Base-by-base conservation (phyloP, 2,329 filamentous ascomycete species). In the Lanzia echinophila region DNA sequence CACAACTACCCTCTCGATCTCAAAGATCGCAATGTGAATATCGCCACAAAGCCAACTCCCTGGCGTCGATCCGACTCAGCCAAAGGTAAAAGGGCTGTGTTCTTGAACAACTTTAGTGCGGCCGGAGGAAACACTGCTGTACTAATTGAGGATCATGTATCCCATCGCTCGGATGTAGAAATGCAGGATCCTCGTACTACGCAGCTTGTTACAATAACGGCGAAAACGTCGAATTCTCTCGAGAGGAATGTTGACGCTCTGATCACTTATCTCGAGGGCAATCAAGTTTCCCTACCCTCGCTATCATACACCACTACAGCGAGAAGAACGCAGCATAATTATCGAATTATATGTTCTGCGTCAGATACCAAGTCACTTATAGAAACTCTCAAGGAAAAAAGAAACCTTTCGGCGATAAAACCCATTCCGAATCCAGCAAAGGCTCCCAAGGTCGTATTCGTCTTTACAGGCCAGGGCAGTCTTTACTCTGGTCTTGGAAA, bases 321-420 rank as follows among this genome's bases (percentile, higher is more conserved):
- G 11, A 77, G 84, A 22, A 77, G 78, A 44, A 77, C 81, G 10
- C 83, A 85, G 58, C 77, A 83, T 67, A 72, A 76, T 61, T 79
- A 76, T 70, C 74, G 81, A 20, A 72, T 81, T 65, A 75, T 20
- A 3, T 17, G 17, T n/a, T 33, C 34, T 22, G 47, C 38, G 11
- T 34, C 47, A n/a, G 12, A 50, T 6, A 20, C 38, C 20, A 2
- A 7, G 6, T 19, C 38, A 7, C 38, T 50, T n/a, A 36, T 42
- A 12, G 17, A 17, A n/a, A 15, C 36, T 5, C 47, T 24, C 15
- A 49, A 17, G 13, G 22, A 36, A 13, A 41, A 19, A 19, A 20
- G n/a, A 41, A 6, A 22, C 6, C 11, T 10, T 22, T 73, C 44
- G 71, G 78, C 44, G 65, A 71, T 6, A 75, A 71, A 50, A n/a